Evolutionary conservation across 495 filamentous ascomycete genomes (phyloP), one percentile per base, ranked within the genome.

Genomic region (Talaromyces borbonicus): DNA sequence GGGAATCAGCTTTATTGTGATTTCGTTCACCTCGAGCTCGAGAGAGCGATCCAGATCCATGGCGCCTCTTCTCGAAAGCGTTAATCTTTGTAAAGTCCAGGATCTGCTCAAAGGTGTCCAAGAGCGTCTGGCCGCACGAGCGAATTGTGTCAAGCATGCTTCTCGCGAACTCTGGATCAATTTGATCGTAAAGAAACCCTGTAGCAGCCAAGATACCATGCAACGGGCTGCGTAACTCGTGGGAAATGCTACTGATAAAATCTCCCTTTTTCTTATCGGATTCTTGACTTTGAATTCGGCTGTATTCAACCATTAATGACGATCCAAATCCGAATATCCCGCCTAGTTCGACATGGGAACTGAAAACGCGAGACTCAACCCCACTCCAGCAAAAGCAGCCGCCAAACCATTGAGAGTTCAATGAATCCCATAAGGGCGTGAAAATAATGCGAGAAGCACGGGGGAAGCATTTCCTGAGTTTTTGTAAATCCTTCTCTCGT

Each of bases 91-190:
- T 78, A 56, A 78, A 84, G 51, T 87, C 82, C 1, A 87, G 68
- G 0, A 83, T 78, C 56, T 89, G 83, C 48, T 87, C 80, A 55
- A 89, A 81, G 0, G 83, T 87, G 49, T 92, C 86, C n/a, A 93
- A 65, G 1, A 90, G 58, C 0, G 85, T 90, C 40, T 77, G 75
- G 1, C 82, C 83, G 47, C 83, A 90, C 4, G 79, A 77, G 40
- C 85, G 78, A 42, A 90, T 75, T 7, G 83, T 87, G 39, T 83
- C 73, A 1, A 87, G 68, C 30, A 86, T 68, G 14, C 75, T 78
- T 18, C 63, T 62, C 55, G 85, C 81, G 25, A 73, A 75, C 32
- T 72, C 62, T 44, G 66, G 65, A 0, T 67, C 55, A n/a, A 64
- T 47, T 1, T 66, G 72, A n/a, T 64, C 63, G 18, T 64, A 57